A percentile compares a stretch with the other conserved stretches of the same genome.
These are phyloP conservation scores for Cornus florida DNA, from an alignment of 148 eudicot genomes.

Conservation along the genomic window DNA sequence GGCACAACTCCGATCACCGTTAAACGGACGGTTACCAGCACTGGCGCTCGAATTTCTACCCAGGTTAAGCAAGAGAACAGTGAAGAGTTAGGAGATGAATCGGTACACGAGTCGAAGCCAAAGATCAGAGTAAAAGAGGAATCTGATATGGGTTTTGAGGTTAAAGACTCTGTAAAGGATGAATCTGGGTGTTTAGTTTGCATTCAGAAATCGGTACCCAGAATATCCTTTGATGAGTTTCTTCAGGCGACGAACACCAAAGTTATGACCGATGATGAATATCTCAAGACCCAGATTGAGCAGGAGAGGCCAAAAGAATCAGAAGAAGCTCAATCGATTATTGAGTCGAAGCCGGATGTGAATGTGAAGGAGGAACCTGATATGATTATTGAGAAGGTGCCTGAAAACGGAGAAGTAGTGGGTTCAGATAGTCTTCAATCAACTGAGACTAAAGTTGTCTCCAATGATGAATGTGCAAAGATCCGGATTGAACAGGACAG, in stretches of 20 bases:
- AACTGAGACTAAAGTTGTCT: background rate
- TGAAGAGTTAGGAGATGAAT: background rate
- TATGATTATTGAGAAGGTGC: slow-evolving; percentile 9
- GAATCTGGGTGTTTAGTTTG: background rate
- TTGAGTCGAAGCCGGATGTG: background rate
- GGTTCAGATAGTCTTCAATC: slow-evolving; percentile 14
- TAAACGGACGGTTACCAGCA: slow-evolving; percentile 36
- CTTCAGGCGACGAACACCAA: slow-evolving; percentile 5
- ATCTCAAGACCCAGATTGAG: slow-evolving; percentile 10
- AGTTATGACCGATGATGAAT: slow-evolving; percentile 16
- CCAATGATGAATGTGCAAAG: background rate
- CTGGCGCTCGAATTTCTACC: slow-evolving; percentile 41
- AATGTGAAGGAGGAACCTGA: slow-evolving; percentile 14
- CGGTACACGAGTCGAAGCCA: slow-evolving; percentile 2
- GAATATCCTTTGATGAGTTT: slow-evolving; percentile 12
- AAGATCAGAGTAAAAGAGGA: slow-evolving; percentile 17
- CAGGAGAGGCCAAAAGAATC: slow-evolving; percentile 6
- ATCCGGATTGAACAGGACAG: background rate
- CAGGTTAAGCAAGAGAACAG: slow-evolving; percentile 9
- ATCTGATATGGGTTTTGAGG: slow-evolving; percentile 10
- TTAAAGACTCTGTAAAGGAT: background rate
- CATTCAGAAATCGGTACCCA: background rate
- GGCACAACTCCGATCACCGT: slow-evolving; percentile 19
- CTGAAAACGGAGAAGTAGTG: slow-evolving; percentile 7
- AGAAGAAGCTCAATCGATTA: background rate